These are phyloP conservation scores for Zygosaccharomyces pseudobailii DNA, from an alignment of 1,139 yeast species.

Conservation along the genomic window DNA sequence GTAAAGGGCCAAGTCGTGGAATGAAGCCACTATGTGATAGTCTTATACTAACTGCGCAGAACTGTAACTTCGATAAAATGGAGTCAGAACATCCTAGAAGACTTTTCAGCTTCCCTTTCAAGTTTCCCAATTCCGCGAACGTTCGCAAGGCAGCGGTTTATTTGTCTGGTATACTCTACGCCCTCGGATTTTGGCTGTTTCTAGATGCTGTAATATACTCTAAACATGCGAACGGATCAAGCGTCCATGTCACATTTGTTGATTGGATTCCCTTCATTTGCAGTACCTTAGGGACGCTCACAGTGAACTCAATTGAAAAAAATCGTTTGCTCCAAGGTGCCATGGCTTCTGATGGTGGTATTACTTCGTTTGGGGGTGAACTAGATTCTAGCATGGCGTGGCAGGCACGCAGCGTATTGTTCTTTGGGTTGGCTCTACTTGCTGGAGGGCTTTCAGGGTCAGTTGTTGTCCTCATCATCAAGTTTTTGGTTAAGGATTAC, in stretches of 20 bases:
- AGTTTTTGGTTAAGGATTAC: slow-evolving; percentile 74
- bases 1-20: not conserved
- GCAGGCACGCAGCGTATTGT: slow-evolving; percentile 88
- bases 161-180: slow-evolving; percentile 42
- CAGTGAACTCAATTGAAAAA: slow-evolving; percentile 89
- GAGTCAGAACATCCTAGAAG: slow-evolving; percentile 27
- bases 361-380: slow-evolving; percentile 32
- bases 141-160: slow-evolving; percentile 64
- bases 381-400: slow-evolving; percentile 58
- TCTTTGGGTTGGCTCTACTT: slow-evolving; percentile 83
- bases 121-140: slow-evolving; percentile 63
- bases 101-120: slow-evolving; percentile 52
- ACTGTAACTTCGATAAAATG: slow-evolving; percentile 8
- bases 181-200: slow-evolving; percentile 86
- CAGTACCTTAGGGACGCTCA: slow-evolving; percentile 83
- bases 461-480: slow-evolving; percentile 77
- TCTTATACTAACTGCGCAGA: not conserved
- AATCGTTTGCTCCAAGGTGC: slow-evolving; percentile 61
- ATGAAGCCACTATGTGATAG: not conserved
- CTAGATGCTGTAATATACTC: slow-evolving; percentile 86
- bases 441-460: slow-evolving; percentile 96
- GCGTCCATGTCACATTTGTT: slow-evolving; percentile 79
- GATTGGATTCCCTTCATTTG: slow-evolving; percentile 96
- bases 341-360: slow-evolving; percentile 47
- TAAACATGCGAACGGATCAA: slow-evolving; percentile 77